Evolutionary conservation across 306 rosid genomes (phyloP).

Genomic region (Medicago ruthenica): DNA sequence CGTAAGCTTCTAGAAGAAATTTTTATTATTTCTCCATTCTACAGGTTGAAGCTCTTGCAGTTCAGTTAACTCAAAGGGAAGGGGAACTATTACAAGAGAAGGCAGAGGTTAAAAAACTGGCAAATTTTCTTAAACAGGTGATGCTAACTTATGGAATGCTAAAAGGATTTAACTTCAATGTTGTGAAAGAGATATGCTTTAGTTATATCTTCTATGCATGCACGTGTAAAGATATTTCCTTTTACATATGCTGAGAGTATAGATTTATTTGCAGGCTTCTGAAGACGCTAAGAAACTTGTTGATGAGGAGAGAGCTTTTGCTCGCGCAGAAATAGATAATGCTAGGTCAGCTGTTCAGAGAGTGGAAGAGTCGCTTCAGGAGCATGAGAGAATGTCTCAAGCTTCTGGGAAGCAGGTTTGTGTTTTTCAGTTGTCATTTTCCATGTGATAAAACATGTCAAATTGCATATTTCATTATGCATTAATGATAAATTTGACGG

Average conservation of each 20-base stretch:
- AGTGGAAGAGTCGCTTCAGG: constrained; percentile 90
- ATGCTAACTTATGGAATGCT: constrained; percentile 21
- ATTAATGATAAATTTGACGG: constrained; percentile 4
- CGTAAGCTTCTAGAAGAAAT: neutral
- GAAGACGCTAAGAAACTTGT: constrained; percentile 95
- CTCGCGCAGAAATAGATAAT: constrained; percentile 89
- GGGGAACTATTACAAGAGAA: constrained; percentile 83
- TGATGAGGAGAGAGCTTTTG: constrained; percentile 93
- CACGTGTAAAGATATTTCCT: constrained; percentile 16
- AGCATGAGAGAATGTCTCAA: constrained; percentile 77
- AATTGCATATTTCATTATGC: neutral
- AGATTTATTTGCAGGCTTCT: constrained; percentile 73
- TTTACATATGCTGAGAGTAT: constrained; percentile 37
- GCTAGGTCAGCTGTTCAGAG: constrained; percentile 95
- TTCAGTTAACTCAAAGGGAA: constrained; percentile 84
- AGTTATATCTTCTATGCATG: constrained; percentile 12
- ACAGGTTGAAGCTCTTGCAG: constrained; percentile 81
- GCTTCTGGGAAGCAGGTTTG: constrained; percentile 87
- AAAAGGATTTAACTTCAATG: constrained; percentile 1
- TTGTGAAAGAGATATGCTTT: constrained; percentile 12
- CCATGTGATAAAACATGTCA: no score
- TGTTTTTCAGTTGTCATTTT: constrained; percentile 30
- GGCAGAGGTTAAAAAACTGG: constrained; percentile 92
- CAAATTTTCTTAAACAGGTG: constrained; percentile 98
- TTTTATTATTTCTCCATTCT: constrained; percentile 15